Conservation (phyloP, 1,139 yeast species). For the Hyphopichia burtonii region DNA sequence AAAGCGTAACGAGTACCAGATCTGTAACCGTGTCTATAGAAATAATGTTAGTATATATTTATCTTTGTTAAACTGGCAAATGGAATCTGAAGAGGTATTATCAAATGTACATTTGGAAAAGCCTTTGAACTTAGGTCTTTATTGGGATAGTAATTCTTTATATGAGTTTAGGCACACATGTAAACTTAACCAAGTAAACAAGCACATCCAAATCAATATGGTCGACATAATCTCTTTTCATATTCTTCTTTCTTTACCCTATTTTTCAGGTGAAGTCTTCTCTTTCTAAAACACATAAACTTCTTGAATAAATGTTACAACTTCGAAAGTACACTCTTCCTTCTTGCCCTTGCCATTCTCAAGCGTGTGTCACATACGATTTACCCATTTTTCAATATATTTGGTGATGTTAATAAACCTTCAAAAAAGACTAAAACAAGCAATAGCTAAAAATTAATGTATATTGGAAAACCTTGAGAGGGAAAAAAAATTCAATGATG, state of each 20-base stretch:
- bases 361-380: constrained; percentile 52
- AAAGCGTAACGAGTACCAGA: constrained; percentile 99
- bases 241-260: too few relatives aligned
- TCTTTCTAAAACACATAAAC: too few relatives aligned
- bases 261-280: too few relatives aligned
- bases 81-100: too few relatives aligned
- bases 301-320: too few relatives aligned
- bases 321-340: neutral
- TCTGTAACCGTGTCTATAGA: constrained; percentile 94
- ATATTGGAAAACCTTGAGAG: neutral
- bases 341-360: neutral
- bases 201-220: too few relatives aligned
- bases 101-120: too few relatives aligned
- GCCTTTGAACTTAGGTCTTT: too few relatives aligned
- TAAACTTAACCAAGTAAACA: too few relatives aligned
- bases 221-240: too few relatives aligned
- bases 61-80: neutral
- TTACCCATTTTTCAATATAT: constrained; percentile 61
- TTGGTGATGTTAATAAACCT: constrained; percentile 2
- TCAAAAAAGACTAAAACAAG: constrained; percentile 2
- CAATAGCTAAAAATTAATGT: neutral
- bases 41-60: constrained; percentile 4
- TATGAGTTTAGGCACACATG: too few relatives aligned
- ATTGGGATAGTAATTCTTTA: too few relatives aligned
- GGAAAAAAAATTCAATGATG: constrained; percentile 1